Base-by-base conservation (phyloP, 1,139 yeast genomes). In the Zygosaccharomyces pseudobailii region DNA sequence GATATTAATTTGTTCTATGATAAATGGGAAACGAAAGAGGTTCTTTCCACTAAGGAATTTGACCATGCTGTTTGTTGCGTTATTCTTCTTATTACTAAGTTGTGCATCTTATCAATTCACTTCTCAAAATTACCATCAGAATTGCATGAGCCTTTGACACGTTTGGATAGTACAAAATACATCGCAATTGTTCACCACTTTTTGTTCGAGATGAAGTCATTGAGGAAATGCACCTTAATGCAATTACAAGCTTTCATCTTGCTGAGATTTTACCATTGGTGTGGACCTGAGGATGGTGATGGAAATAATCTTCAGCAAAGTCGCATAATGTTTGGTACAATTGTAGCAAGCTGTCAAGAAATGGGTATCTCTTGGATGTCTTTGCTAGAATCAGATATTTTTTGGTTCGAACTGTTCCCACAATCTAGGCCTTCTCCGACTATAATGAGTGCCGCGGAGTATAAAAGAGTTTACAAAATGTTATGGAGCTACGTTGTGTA, bases 231-330 rank as follows among this genome's bases (percentile, higher is more conserved):
- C 42, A 61, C 65, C 2, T 34, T 63, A 17, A 36, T 57, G 30
- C 63, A 62, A 42, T 34, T 62, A 10, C 65, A 62, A 38, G 50
- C 55, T 46, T 45, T 62, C 22, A 40, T 63, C 13, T 32, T 63
- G 36, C 48, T 61, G 19, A 53, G 66, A 40, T 56, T 62, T 41
- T 61, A 61, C 45, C 58, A 61, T 40, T 63, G 67, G 67, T 58
- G 64, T 49, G 59, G 62, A 2, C 66, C 66, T 4, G 65, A 62
- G 36, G 65, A 62, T 47, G 65, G 65, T 7, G 67, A 63, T 49
- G 68, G 68, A 2, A 52, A 56, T 24, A 55, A 54, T 25, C 51
- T 56, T 6, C 62, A 62, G 41, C 63, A 62, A 36, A 56, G 57
- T 36, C 60, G 55, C 31, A 57, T 63, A 5, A 46, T 63, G 4